Evolutionary conservation across 148 eudicot species (phyloP).

Genomic region (Silene uniflora): DNA sequence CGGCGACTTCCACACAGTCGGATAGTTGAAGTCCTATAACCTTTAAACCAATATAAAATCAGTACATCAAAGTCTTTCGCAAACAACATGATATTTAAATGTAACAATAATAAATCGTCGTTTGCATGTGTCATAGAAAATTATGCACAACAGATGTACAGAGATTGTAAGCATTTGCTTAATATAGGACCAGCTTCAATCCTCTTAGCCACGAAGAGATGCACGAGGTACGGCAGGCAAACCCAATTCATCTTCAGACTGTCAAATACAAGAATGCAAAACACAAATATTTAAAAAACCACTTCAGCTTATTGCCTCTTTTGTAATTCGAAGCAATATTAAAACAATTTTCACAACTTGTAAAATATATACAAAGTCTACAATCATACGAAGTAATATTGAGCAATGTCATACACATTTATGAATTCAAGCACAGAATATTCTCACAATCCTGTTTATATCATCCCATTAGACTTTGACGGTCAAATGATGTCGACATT

Average conservation of each 20-base stretch:
- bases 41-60: background rate
- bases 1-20: too few species aligned
- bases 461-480: background rate
- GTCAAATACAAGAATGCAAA: conserved; percentile 16
- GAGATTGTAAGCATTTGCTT: background rate
- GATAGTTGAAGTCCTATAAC: too few species aligned
- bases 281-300: background rate
- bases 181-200: background rate
- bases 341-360: background rate
- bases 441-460: background rate
- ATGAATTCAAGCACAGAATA: background rate
- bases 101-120: background rate
- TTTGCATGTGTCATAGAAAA: background rate
- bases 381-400: background rate
- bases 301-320: background rate
- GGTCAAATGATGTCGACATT: background rate
- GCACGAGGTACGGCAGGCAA: conserved; percentile 87
- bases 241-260: conserved; percentile 80
- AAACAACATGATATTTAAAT: background rate
- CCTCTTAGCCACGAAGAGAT: conserved; percentile 63
- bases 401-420: background rate
- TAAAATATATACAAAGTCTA: background rate
- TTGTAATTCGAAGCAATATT: background rate
- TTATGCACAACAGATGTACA: background rate
- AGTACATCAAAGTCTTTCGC: background rate